Evolutionary conservation across 179 eudicot species (phyloP), one percentile per base, ranked within the genome.

Genomic region (Vitellaria paradoxa): DNA sequence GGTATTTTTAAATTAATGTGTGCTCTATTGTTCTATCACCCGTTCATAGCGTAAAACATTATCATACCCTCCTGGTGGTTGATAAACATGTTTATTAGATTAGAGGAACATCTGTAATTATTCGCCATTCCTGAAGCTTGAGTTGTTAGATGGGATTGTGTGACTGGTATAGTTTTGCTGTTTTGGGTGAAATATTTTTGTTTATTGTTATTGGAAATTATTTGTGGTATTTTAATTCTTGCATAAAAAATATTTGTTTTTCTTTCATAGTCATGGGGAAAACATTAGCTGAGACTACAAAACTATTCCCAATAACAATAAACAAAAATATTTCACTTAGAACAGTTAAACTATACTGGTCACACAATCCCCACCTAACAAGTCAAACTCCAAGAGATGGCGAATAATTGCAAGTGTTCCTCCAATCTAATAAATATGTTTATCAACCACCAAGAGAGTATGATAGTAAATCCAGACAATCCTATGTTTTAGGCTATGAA

Each of bases 31-130:
- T 26, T 23, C 12, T 77, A 45, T 68, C 46, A 15, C 40, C 69
- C 46, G 17, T 42, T 53, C 13, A 20, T 70, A 23, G 62, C 7
- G 1, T 72, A 30, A 57, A 72, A 56, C 13, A 17, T 80, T 20
- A 14, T 14, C 65, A 40, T 20, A 26, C 45, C 66, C 0, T 17
- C 20, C 45, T 74, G 46, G 46, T 50, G 62, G 62, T 65, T 45
- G 17, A 73, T 62, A 37, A 68, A 55, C 26, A n/a, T 61, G n/a
- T 68, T 20, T 68, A 15, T 66, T 81, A 93, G 99, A 86, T 96
- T 87, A 98, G 99, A 57, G 99, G 98, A 66, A 96, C 96, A 81
- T 98, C 99, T 75, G 99, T 98, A 45, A 85, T 96, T 62, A 90
- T 90, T 69, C 93, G 91, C 76, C 76, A 87, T 80, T 93, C 53